phyloP scores from a whole-genome alignment of 2,329 filamentous ascomycete species.

The Botryotinia convoluta region DNA sequence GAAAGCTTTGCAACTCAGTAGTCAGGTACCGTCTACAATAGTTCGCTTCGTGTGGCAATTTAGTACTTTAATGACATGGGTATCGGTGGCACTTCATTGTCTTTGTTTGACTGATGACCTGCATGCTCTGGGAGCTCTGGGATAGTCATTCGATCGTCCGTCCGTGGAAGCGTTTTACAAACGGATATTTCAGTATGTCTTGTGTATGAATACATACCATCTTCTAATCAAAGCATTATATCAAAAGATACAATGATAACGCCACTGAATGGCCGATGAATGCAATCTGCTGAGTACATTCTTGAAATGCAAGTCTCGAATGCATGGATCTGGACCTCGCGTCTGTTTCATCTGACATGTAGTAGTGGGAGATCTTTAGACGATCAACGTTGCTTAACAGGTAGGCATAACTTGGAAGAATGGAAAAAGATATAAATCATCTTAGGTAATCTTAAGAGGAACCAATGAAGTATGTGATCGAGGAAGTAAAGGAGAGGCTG shows the following conservation, averaged over 20 bases:
- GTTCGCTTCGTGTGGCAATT: neutral
- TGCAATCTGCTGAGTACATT: neutral
- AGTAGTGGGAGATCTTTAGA: neutral
- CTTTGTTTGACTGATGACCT: neutral
- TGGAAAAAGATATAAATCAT: neutral
- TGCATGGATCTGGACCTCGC: neutral
- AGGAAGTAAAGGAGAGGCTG: neutral
- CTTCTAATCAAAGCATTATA: neutral
- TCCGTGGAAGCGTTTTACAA: conserved; percentile 1
- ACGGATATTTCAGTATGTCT: neutral
- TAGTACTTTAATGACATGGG: neutral
- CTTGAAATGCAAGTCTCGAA: neutral
- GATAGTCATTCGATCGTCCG: neutral
- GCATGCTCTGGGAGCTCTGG: neutral
- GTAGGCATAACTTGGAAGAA: neutral
- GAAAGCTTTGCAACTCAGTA: neutral
- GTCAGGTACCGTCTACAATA: neutral
- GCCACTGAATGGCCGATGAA: neutral
- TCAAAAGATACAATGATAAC: neutral
- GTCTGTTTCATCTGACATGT: neutral
- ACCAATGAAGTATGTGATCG: neutral
- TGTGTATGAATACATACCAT: neutral
- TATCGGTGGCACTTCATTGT: neutral
- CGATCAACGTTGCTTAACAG: neutral
- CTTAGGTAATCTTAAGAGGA: neutral